Evolutionary conservation across 345 rosid species (phyloP).

Genomic region (Nephelium lappaceum): DNA sequence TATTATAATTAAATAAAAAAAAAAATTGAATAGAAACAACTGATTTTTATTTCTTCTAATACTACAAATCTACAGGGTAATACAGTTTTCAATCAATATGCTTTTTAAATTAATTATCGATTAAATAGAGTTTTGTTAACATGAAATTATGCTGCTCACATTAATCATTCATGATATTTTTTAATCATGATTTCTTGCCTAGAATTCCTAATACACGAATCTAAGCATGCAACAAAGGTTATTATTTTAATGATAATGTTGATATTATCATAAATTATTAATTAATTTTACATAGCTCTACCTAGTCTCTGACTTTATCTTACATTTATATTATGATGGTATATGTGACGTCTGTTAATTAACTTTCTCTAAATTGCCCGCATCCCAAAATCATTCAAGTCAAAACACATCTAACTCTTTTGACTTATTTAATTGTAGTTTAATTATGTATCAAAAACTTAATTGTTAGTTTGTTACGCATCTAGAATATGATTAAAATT

Average conservation of each 20-base stretch:
- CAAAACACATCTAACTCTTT: background rate
- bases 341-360: background rate
- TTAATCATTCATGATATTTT: background rate
- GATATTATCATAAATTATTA: no score
- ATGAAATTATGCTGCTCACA: background rate
- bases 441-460: background rate
- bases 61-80: no score
- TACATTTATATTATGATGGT: background rate
- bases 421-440: background rate
- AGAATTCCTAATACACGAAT: background rate
- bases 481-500: background rate
- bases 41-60: no score
- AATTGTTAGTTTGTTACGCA: background rate
- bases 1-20: no score
- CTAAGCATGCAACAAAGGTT: background rate
- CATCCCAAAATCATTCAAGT: background rate
- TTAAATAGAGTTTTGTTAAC: background rate
- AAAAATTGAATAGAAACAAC: no score
- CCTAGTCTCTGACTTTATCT: constrained; percentile 3
- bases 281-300: background rate
- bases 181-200: constrained; percentile 10
- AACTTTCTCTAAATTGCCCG: background rate
- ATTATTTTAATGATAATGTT: background rate
- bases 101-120: no score
- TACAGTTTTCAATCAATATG: no score